A percentile compares a stretch with the other conserved stretches of the same genome.
Evolutionary conservation across 75 land plant genomes (phyloP).

Genomic region (Pinus taeda): DNA sequence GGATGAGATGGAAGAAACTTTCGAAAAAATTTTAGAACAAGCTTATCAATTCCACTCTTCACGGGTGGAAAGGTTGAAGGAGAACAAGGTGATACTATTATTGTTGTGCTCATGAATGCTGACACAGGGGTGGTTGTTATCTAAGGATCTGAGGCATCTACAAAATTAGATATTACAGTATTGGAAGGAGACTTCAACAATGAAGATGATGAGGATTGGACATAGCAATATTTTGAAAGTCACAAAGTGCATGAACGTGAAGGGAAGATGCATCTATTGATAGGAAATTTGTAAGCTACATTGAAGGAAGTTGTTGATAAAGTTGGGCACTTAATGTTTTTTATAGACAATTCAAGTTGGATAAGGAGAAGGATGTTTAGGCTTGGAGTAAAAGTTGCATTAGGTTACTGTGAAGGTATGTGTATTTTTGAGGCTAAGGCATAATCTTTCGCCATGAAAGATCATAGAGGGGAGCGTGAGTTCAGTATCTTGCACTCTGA

Average conservation of each 20-base stretch:
- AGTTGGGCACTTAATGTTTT: constrained; percentile 82
- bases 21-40: constrained; percentile 74
- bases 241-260: constrained; percentile 85
- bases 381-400: constrained; percentile 76
- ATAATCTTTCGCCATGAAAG: constrained; percentile 91
- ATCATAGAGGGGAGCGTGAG: constrained; percentile 96
- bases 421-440: constrained; percentile 88
- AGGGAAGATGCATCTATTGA: constrained; percentile 87
- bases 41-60: constrained; percentile 84
- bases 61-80: constrained; percentile 97
- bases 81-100: constrained; percentile 82
- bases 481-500: neutral
- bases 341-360: constrained; percentile 98
- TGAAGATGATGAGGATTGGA: constrained; percentile 84
- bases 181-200: constrained; percentile 92
- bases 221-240: constrained; percentile 79
- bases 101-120: constrained; percentile 72
- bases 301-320: constrained; percentile 92
- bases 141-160: constrained; percentile 68
- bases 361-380: constrained; percentile 92
- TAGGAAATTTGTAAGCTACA: constrained; percentile 68
- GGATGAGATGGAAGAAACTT: constrained; percentile 72
- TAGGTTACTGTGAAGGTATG: constrained; percentile 67
- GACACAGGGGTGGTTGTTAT: constrained; percentile 68
- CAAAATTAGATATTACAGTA: constrained; percentile 77